Base-by-base conservation (phyloP, 805 yeast genomes). In the Debaryomyces tyrocola region DNA sequence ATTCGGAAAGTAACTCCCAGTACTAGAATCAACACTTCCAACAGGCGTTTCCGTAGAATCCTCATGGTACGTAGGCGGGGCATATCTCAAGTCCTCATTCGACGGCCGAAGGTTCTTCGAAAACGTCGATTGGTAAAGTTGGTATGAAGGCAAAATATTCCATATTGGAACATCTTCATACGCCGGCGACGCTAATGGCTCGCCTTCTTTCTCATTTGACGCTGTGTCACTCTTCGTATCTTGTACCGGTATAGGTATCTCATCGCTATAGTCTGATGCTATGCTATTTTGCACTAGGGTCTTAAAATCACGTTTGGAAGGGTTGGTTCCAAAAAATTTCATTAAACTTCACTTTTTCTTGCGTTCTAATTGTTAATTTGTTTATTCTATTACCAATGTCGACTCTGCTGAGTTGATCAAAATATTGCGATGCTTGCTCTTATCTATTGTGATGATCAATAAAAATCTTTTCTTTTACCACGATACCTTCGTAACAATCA, bases 101-200 rank as follows among this genome's bases (percentile, higher is more conserved):
- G 67, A 54, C 11, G 69, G 69, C 1, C 65, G 64, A 45, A 73
- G 45, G 20, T 61, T 61, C 46, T 69, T 68, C 37, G 73, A 65
- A 8, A 73, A 59, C 6, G 77, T 73, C 28, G 74, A 60, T 54
- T 69, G 70, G 57, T 64, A 72, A 76, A 73, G 72, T 33, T 72
- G 72, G 51, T 73, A 73, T 8, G 76, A 70, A 1, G 78, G 78
- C 11, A 73, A 59, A 33, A 73, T 73, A 41, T 70, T 67, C 41
- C 55, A 59, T 7, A 64, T 42, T n/a, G 56, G 49, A n/a, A 57
- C 59, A 40, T 61, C 64, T n/a, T 54, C 63, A 7, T 44, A 31
- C 34, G 34, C 34, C 14, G 34, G 34, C 6, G 34, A 31, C 34
- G 34, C 27, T 24, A 31, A 31, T n/a, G 34, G 14, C 17, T 31